A percentile compares a stretch with the other conserved stretches of the same genome.
These are phyloP conservation scores for Sporothrix phasma DNA, from an alignment of 2,329 filamentous ascomycete species.

Conservation along the genomic window DNA sequence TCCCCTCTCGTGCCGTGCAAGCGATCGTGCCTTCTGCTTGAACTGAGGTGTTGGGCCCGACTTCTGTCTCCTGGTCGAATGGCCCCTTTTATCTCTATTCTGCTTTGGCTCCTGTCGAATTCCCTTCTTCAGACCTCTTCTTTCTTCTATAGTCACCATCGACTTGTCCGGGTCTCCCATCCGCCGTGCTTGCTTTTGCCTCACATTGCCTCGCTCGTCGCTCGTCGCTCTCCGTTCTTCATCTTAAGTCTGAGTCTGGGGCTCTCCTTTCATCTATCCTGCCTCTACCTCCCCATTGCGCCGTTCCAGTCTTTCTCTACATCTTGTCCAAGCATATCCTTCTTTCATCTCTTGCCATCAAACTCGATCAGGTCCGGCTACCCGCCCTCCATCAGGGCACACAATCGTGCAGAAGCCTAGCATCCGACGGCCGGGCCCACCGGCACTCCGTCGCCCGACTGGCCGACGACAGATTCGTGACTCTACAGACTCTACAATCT, in stretches of 20 bases:
- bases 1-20: no score
- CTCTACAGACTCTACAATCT: background rate
- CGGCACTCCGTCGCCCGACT: background rate
- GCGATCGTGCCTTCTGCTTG: no score
- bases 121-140: no score
- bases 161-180: background rate
- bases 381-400: background rate
- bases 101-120: background rate
- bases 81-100: background rate
- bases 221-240: background rate
- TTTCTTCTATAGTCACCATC: background rate
- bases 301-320: background rate
- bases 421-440: background rate
- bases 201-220: background rate
- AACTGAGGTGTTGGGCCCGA: no score
- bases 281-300: background rate
- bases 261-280: background rate
- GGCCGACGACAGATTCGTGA: background rate
- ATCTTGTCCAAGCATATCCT: no score
- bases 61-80: background rate
- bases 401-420: background rate
- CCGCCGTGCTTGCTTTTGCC: background rate
- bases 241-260: background rate
- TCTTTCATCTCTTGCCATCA: background rate
- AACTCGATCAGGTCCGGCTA: background rate